Evolutionary conservation across 441 rosid genomes (phyloP), one percentile per base, ranked within the genome.

Genomic region (Populus trichocarpa): DNA sequence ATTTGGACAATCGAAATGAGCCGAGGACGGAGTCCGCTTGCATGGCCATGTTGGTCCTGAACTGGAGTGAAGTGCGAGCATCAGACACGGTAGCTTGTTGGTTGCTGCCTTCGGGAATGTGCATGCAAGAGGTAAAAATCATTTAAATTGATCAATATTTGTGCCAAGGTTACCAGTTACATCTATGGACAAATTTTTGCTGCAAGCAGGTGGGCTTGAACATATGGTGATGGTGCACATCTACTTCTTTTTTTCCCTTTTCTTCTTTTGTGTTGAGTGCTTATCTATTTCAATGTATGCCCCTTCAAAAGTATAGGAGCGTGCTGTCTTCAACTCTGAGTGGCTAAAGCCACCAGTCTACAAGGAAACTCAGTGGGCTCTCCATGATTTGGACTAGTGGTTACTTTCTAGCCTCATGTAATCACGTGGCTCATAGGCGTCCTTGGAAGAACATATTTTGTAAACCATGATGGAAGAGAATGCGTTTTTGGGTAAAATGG

Each of bases 341-440:
- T 71, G 75, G 80, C 72, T n/a, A 35, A 66, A 50, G 68, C 72
- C 11, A 25, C 74, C 33, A 61, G 25, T 35, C 25, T 63, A 26
- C 53, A 25, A 10, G 75, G 13, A 71, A 67, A 73, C 66, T 68
- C 71, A 75, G 76, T 83, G 86, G 72, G 74, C 57, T 71, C 67
- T 74, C 75, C 63, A 65, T 86, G 78, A 83, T 80, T 68, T 38
- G n/a, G 71, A 68, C 71, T 26, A 64, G 73, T 72, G 81, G 69
- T 23, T 71, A 40, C 81, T 78, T 63, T 79, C 71, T 66, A 32
- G 77, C 67, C 57, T 79, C 78, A 20, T 83, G 86, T 79, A 30
- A 30, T 30, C 32, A 30, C 32, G 32, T 30, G 84, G 83, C 65
- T 40, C 42, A 69, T 30, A 75, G 36, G 72, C 76, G 75, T 35